Percentiles rank a stretch among this genome's conserved stretches.
phyloP scores from a whole-genome alignment of 768 basidiomycete species.

The Lactifluus pinguis region DNA sequence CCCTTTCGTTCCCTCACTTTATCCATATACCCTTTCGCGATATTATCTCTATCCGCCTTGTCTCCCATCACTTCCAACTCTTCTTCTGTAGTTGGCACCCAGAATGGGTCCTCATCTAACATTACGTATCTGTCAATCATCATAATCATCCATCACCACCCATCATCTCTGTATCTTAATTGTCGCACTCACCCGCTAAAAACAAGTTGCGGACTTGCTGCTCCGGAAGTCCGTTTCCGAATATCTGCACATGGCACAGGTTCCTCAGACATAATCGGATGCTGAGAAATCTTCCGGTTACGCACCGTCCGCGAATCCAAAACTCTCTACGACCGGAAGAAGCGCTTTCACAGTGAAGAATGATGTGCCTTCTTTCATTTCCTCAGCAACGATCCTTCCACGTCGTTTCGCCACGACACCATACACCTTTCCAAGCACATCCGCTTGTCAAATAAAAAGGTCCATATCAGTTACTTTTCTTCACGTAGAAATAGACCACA shows the following conservation, averaged over 20 bases:
- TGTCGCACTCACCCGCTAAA: constrained; percentile 71
- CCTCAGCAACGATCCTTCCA: constrained; percentile 89
- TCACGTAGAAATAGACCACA: not conserved
- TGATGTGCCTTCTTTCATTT: constrained; percentile 96
- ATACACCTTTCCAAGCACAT: constrained; percentile 96
- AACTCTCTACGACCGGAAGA: constrained; percentile 93
- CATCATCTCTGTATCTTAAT: not conserved
- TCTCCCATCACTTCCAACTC: constrained; percentile 95
- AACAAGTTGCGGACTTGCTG: constrained; percentile 93
- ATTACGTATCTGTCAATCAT: constrained; percentile 81
- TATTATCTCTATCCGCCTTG: constrained; percentile 85
- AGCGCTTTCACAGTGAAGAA: constrained; percentile 90
- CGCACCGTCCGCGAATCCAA: constrained; percentile 93
- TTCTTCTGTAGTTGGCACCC: constrained; percentile 96
- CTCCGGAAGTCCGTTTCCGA: constrained; percentile 90
- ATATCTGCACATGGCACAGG: constrained; percentile 55
- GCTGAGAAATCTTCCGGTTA: constrained; percentile 1
- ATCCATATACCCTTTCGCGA: constrained; percentile 94
- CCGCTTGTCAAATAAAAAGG: constrained; percentile 44
- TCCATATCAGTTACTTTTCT: constrained; percentile 4
- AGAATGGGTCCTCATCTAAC: constrained; percentile 90
- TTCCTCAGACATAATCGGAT: not conserved
- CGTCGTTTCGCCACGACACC: constrained; percentile 87
- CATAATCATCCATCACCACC: constrained; percentile 21
- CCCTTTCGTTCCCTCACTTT: constrained; percentile 86